Conservation (phyloP, 345 rosid genomes). For the Sisymbrium altissimum region DNA sequence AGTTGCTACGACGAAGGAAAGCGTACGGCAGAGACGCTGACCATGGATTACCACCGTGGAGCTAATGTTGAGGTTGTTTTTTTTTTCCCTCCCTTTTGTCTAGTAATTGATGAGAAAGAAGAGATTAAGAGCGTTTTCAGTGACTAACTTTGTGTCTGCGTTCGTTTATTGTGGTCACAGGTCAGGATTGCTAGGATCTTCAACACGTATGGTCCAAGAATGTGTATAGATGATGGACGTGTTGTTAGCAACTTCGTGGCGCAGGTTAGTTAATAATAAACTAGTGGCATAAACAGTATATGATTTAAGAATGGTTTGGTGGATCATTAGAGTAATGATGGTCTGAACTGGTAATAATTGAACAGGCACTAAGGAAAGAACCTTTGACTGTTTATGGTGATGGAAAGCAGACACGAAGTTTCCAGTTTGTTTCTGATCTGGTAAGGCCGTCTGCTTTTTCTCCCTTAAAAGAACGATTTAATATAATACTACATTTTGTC, state of each 20-base stretch:
- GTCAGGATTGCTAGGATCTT: slow-evolving; percentile 82
- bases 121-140: not conserved
- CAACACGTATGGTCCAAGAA: slow-evolving; percentile 82
- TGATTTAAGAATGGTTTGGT: not conserved
- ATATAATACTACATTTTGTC: not conserved
- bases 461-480: not conserved
- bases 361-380: slow-evolving; percentile 71
- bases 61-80: slow-evolving; percentile 57
- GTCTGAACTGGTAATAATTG: not conserved
- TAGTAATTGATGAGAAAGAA: not conserved
- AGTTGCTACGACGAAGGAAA: slow-evolving; percentile 89
- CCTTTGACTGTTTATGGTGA: slow-evolving; percentile 92
- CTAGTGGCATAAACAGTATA: not conserved
- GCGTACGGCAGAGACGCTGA: slow-evolving; percentile 78
- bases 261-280: slow-evolving; percentile 40
- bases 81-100: not conserved
- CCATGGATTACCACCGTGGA: slow-evolving; percentile 84
- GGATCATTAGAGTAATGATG: slow-evolving; percentile 22
- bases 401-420: slow-evolving; percentile 89
- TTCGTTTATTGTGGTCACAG: slow-evolving; percentile 32
- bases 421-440: slow-evolving; percentile 86
- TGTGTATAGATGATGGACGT: slow-evolving; percentile 90
- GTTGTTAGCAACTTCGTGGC: slow-evolving; percentile 90
- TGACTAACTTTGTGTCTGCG: not conserved
- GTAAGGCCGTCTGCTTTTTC: slow-evolving; percentile 32